Percentiles rank a stretch among this genome's conserved stretches.
These are phyloP conservation scores for Choanephora cucurbitarum DNA, from an alignment of 371 early-diverging fungal species.

Conservation along the genomic window DNA sequence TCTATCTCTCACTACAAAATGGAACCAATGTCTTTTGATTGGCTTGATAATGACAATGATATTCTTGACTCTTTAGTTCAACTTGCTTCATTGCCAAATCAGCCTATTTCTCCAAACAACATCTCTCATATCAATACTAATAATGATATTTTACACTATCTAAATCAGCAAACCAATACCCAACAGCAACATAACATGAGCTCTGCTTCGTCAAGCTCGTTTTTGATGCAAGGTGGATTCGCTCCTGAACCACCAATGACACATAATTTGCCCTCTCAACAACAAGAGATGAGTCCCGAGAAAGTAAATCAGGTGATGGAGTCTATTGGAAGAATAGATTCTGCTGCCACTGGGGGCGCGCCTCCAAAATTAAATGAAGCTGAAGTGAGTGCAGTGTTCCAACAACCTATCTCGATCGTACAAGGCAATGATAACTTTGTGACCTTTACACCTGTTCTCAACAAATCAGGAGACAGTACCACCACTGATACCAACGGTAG, in stretches of 20 bases:
- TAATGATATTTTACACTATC: constrained; percentile 9
- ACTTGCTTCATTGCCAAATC: constrained; percentile 5
- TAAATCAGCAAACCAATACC: constrained; percentile 2
- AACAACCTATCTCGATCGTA: constrained; percentile 4
- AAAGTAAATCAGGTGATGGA: not conserved
- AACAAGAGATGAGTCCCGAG: not conserved
- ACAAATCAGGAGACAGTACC: not conserved
- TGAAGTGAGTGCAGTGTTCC: not conserved
- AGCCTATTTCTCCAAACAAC: not conserved
- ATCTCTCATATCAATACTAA: not conserved
- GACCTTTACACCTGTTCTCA: constrained; percentile 7
- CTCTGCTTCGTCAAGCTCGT: too few relatives aligned
- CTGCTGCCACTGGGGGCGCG: not conserved
- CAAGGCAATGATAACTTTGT: constrained; percentile 18
- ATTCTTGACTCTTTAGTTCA: constrained; percentile 10
- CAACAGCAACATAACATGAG: not conserved
- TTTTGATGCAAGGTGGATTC: not conserved
- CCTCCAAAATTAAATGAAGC: not conserved
- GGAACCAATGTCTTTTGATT: constrained; percentile 12
- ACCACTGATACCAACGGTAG: too few relatives aligned
- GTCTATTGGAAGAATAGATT: not conserved
- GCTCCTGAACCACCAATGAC: not conserved
- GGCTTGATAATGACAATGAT: constrained; percentile 10
- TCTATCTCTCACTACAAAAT: constrained; percentile 2
- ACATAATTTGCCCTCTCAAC: not conserved